These are phyloP conservation scores for Suillus occidentalis DNA, from an alignment of 768 basidiomycete genomes.

Conservation along the genomic window DNA sequence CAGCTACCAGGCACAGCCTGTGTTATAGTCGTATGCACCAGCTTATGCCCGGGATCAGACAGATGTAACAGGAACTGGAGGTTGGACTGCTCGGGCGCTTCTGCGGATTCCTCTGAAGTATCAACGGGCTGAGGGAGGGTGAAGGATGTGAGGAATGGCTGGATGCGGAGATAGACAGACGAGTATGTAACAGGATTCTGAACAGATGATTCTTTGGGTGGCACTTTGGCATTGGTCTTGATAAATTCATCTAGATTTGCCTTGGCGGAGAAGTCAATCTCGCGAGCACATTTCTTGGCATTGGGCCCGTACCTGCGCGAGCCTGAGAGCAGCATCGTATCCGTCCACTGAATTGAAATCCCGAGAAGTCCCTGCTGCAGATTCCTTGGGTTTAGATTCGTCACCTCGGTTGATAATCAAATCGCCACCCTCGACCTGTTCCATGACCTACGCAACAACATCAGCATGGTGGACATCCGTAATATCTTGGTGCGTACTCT, in stretches of 20 bases:
- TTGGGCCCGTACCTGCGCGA: conserved; percentile 63
- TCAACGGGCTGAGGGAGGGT: conserved; percentile 38
- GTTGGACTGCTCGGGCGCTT: conserved; percentile 31
- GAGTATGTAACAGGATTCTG: conserved; percentile 78
- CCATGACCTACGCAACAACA: conserved; percentile 66
- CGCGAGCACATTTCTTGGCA: not conserved
- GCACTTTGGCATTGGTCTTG: conserved; percentile 52
- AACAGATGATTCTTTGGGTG: conserved; percentile 29
- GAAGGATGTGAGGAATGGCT: conserved; percentile 73
- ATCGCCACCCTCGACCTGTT: conserved; percentile 92
- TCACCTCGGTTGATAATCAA: conserved; percentile 83
- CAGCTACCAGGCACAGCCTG: conserved; percentile 84
- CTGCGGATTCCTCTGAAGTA: conserved; percentile 20
- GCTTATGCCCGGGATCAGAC: conserved; percentile 75
- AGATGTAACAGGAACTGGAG: conserved; percentile 67
- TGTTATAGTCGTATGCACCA: conserved; percentile 75
- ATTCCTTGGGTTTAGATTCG: conserved; percentile 69
- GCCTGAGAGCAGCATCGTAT: conserved; percentile 79
- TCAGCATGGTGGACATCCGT: conserved; percentile 8
- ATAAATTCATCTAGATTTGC: conserved; percentile 77
- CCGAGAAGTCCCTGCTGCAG: conserved; percentile 44
- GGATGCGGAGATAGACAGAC: conserved; percentile 89
- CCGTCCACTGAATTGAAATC: conserved; percentile 84
- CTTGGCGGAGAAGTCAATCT: conserved; percentile 39
- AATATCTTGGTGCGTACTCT: conserved; percentile 51